Evolutionary conservation across 208 protist genomes (phyloP).

Genomic region (Wallacemonas sp.): DNA sequence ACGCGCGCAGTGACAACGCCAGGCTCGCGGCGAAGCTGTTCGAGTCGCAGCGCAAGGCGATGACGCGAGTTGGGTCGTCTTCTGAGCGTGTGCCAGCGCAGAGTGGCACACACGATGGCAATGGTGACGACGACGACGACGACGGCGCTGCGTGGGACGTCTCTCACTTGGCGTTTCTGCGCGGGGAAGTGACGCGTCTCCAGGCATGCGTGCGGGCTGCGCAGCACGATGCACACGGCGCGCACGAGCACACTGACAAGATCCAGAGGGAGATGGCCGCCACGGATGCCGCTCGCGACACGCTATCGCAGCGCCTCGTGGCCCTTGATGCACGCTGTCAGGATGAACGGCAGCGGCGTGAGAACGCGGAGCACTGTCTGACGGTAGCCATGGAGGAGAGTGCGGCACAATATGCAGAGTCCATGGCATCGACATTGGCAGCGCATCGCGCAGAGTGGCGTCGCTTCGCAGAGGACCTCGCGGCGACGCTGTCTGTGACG

Average conservation of each 20-base stretch:
- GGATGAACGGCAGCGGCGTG: conserved; percentile 28
- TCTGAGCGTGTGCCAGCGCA: no score
- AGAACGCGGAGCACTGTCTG: conserved; percentile 15
- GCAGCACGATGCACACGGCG: conserved; percentile 1
- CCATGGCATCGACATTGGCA: no score
- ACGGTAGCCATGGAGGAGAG: neutral
- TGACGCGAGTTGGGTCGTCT: no score
- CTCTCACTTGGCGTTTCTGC: neutral
- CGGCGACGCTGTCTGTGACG: no score
- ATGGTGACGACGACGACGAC: no score
- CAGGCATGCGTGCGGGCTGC: neutral
- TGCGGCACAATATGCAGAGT: neutral
- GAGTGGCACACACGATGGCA: neutral
- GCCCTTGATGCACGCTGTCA: conserved; percentile 8
- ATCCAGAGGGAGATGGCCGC: neutral
- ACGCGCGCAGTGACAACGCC: conserved; percentile 16
- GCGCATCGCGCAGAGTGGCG: no score
- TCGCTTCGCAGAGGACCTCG: no score
- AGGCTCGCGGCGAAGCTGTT: conserved; percentile 25
- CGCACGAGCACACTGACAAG: conserved; percentile 1
- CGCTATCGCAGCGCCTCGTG: neutral
- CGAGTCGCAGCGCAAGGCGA: conserved; percentile 15
- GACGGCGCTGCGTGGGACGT: neutral
- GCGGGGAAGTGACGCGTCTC: neutral
- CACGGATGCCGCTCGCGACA: neutral